phyloP scores from a whole-genome alignment of 2,329 filamentous ascomycete species.

The Pestalotiopsis sp. region DNA sequence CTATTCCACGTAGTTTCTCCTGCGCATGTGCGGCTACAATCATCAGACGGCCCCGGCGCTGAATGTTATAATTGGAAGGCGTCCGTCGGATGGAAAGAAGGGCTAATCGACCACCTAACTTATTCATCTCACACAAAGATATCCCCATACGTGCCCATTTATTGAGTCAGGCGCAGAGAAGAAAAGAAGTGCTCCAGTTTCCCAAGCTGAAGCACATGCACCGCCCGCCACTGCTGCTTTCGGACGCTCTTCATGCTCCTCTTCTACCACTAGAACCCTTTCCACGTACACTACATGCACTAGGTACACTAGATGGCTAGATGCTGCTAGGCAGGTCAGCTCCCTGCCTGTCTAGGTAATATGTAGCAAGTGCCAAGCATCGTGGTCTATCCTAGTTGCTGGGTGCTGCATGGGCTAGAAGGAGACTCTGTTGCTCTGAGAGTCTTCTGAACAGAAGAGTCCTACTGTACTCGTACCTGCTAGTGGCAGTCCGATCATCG shows the following conservation, averaged over 20 bases:
- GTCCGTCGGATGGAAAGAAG: not conserved
- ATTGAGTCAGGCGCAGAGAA: not conserved
- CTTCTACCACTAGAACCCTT: not conserved
- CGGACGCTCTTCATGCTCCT: not conserved
- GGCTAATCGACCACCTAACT: not conserved
- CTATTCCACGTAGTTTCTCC: not conserved
- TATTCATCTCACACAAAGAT: not conserved
- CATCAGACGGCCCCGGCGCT: not conserved
- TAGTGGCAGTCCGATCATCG: too few relatives aligned
- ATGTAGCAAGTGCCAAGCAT: too few relatives aligned
- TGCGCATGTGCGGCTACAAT: not conserved
- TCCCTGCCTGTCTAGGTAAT: too few relatives aligned
- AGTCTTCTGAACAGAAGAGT: too few relatives aligned
- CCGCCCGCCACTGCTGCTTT: not conserved
- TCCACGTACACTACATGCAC: too few relatives aligned
- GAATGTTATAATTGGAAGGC: too few relatives aligned
- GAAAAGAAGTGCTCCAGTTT: not conserved
- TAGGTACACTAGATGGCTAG: too few relatives aligned
- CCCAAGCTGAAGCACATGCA: not conserved
- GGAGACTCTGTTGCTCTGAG: too few relatives aligned
- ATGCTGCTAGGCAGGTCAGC: too few relatives aligned
- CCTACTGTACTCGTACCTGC: too few relatives aligned
- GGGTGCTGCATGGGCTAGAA: too few relatives aligned
- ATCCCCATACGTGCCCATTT: not conserved
- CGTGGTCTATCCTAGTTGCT: too few relatives aligned